Percentiles rank a stretch among this genome's conserved stretches.
These are phyloP conservation scores for Periconia digitata DNA, from an alignment of 2,329 filamentous ascomycete species.

Conservation along the genomic window DNA sequence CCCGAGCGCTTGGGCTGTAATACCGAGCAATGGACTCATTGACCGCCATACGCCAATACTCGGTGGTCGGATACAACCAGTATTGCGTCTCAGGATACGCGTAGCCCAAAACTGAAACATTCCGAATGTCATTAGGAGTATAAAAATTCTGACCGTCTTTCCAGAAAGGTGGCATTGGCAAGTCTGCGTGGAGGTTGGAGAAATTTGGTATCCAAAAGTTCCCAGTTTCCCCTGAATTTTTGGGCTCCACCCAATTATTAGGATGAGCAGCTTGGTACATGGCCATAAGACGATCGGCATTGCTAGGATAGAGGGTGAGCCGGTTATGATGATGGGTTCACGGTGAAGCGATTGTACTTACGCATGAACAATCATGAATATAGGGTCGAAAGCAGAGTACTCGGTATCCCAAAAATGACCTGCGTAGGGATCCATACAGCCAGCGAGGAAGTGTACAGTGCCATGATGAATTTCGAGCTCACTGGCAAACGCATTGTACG, in stretches of 20 bases:
- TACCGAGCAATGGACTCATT: constrained; percentile 19
- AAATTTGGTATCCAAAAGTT: constrained; percentile 44
- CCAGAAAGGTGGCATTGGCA: constrained; percentile 45
- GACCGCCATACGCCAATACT: constrained; percentile 12
- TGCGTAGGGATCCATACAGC: constrained; percentile 19
- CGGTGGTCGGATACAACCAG: constrained; percentile 17
- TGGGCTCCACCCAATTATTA: constrained; percentile 62
- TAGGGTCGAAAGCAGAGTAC: constrained; percentile 76
- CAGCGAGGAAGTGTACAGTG: constrained; percentile 48
- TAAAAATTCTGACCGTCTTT: constrained; percentile 26
- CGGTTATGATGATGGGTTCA: no score
- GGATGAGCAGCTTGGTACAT: constrained; percentile 77
- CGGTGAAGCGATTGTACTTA: constrained; percentile 25
- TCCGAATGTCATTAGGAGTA: constrained; percentile 28
- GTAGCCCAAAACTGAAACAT: constrained; percentile 33
- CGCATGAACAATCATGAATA: constrained; percentile 50
- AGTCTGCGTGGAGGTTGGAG: constrained; percentile 49
- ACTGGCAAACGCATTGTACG: constrained; percentile 17
- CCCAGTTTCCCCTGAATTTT: constrained; percentile 20
- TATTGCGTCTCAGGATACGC: constrained; percentile 39
- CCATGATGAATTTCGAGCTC: constrained; percentile 10
- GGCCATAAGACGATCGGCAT: constrained; percentile 57
- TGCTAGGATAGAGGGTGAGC: no score
- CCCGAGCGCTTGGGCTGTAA: constrained; percentile 22
- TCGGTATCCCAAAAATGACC: constrained; percentile 72